Percentiles rank a stretch among this genome's conserved stretches.
phyloP scores from a whole-genome alignment of 306 rosid genomes.

The Hippophae gyantsensis region DNA sequence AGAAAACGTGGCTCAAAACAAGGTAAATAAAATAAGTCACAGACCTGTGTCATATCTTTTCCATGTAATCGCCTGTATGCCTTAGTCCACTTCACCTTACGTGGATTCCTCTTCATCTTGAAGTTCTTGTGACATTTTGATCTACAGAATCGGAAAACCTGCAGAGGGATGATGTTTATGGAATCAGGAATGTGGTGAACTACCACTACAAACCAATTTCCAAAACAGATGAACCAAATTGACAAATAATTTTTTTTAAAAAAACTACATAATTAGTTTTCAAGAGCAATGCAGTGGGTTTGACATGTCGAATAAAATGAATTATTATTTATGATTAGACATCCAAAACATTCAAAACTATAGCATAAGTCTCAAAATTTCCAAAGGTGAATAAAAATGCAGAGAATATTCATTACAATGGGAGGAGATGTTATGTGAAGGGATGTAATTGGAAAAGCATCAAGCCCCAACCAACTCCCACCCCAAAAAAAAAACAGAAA shows the following conservation, averaged over 20 bases:
- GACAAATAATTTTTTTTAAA: neutral
- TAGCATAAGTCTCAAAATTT: no score
- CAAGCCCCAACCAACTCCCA: no score
- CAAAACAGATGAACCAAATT: neutral
- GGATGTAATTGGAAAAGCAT: no score
- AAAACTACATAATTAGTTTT: neutral
- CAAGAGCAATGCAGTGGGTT: neutral
- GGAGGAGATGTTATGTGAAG: no score
- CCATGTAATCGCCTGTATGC: constrained; percentile 70
- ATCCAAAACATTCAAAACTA: no score
- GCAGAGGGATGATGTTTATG: constrained; percentile 10
- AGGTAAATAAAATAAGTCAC: neutral
- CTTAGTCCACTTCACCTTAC: constrained; percentile 89
- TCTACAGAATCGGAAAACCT: constrained; percentile 85
- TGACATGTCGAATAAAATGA: neutral
- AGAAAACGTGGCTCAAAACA: neutral
- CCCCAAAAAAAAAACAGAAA: neutral
- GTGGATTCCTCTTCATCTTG: constrained; percentile 95
- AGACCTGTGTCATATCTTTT: constrained; percentile 91
- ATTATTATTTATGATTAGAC: no score
- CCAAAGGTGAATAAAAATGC: no score
- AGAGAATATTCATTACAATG: no score
- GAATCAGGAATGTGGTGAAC: neutral
- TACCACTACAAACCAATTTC: neutral
- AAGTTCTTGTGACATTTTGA: constrained; percentile 95